Base-by-base conservation (phyloP, 371 early-diverging fungal species). In the Mortierella sp. region DNA sequence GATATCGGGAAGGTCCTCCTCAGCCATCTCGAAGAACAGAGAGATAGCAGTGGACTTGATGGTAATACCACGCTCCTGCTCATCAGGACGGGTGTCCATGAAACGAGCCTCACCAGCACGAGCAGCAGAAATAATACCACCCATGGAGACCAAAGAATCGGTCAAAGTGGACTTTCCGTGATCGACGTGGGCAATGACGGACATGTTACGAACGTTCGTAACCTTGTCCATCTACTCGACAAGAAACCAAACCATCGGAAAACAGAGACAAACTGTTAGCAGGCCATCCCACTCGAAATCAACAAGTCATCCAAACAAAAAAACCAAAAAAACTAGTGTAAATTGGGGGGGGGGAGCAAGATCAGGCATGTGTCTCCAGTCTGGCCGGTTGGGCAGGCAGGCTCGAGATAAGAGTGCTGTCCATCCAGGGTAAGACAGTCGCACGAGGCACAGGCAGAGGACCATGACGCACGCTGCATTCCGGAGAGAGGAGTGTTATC, bases 11-110 rank as follows among this genome's bases (percentile, higher is more conserved):
- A 98, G 82, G 81, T 94, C 93, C n/a, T 95, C 94, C 59, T 90
- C 85, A 67, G 89, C 83, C 84, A 99, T 87, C 83, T 94, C 91
- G 86, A 98, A 98, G 90, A 90, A 97, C 96, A 99, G 95, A 73
- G 97, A 97, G 82, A 99, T 99, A 67, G 99, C 99, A 63, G 98
- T 98, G 56, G 97, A 97, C 91, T 98, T 98, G 91, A 99, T 99
- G 74, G 99, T 99, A 75, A 99, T 99, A 90, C 99, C 96, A 91
- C 99, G 97, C 71, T 97, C 96, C 85, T 97, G 95, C 86, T 99
- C 99, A 87, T 99, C 99, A 71, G 90, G 90, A 85, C 99, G 94
- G 81, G 99, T 98, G 83, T 99, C 99, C 84, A 94, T 99, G 90
- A 94, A 97, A 85, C 99, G 94, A 74, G 96, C 93, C 67, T 94